These are phyloP conservation scores for Dovyalis caffra DNA, from an alignment of 345 rosid genomes.

Conservation along the genomic window DNA sequence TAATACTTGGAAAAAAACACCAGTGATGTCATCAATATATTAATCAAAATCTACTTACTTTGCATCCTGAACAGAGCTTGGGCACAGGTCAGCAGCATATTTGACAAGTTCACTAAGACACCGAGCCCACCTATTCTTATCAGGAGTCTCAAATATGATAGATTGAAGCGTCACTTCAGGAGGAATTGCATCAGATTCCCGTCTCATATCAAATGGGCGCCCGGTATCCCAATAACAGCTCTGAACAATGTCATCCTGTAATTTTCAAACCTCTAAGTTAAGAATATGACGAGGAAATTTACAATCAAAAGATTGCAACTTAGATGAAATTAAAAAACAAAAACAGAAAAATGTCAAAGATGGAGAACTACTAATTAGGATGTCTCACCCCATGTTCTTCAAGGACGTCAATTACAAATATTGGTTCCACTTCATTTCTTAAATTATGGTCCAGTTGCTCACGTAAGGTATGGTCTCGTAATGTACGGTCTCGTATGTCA, in stretches of 20 bases:
- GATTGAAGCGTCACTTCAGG: slow-evolving; percentile 93
- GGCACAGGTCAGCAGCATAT: slow-evolving; percentile 95
- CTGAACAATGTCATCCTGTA: slow-evolving; percentile 96
- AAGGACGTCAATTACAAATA: slow-evolving; percentile 87
- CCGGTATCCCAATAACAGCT: slow-evolving; percentile 96
- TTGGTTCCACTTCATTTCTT: slow-evolving; percentile 79
- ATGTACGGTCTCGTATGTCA: slow-evolving; percentile 66
- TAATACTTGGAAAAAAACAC: no score
- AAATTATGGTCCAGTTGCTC: slow-evolving; percentile 61
- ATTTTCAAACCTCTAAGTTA: slow-evolving; percentile 7
- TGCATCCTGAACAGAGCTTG: slow-evolving; percentile 89
- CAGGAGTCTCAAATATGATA: slow-evolving; percentile 92
- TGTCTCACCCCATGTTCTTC: slow-evolving; percentile 94
- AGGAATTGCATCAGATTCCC: slow-evolving; percentile 90
- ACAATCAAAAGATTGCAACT: slow-evolving; percentile 6
- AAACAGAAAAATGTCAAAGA: slow-evolving; percentile 8
- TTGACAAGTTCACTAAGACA: slow-evolving; percentile 94
- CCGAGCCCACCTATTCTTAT: slow-evolving; percentile 94
- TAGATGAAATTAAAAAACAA: background rate
- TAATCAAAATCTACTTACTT: slow-evolving; percentile 52
- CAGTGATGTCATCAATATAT: no score
- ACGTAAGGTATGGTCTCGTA: no score
- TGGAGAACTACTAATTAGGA: slow-evolving; percentile 15
- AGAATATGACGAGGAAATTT: background rate
- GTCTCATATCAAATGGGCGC: slow-evolving; percentile 83